Evolutionary conservation across 2,329 filamentous ascomycete genomes (phyloP).

Genomic region (Microdochium paspali): DNA sequence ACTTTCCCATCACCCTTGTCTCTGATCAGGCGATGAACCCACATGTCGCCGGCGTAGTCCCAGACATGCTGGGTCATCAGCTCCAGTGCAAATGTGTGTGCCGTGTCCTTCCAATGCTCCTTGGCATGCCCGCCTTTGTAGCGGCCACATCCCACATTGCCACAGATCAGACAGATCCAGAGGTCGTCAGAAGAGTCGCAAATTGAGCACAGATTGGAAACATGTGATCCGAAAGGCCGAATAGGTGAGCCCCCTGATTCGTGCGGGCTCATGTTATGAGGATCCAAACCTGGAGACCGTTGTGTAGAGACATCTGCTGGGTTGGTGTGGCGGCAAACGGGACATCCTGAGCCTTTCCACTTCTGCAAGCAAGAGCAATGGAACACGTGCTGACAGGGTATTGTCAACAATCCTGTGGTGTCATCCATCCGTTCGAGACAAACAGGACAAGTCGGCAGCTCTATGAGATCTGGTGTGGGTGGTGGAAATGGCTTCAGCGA

Average conservation of each 20-base stretch:
- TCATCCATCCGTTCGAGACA: conserved; percentile 98
- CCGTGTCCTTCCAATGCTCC: conserved; percentile 82
- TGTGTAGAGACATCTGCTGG: conserved; percentile 17
- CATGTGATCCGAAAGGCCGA: conserved; percentile 47
- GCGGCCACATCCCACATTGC: conserved; percentile 83
- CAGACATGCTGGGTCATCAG: conserved; percentile 90
- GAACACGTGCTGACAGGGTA: conserved; percentile 95
- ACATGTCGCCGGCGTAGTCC: conserved; percentile 94
- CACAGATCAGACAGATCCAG: conserved; percentile 94
- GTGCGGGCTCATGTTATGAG: conserved; percentile 16
- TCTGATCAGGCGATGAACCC: conserved; percentile 91
- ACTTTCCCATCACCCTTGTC: conserved; percentile 89
- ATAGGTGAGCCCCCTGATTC: conserved; percentile 39
- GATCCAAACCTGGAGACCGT: conserved; percentile 8
- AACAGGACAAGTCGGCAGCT: conserved; percentile 91
- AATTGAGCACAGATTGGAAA: conserved; percentile 66
- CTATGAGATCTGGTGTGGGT: conserved; percentile 73
- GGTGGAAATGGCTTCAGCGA: conserved; percentile 52
- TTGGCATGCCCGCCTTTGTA: conserved; percentile 94
- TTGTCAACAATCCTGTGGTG: conserved; percentile 87
- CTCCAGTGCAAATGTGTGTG: conserved; percentile 88
- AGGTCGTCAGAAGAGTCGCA: conserved; percentile 77
- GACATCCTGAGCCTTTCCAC: conserved; percentile 90
- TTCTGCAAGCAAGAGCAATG: conserved; percentile 94
- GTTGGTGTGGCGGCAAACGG: conserved; percentile 83